Evolutionary conservation across 2,329 filamentous ascomycete genomes (phyloP), one percentile per base, ranked within the genome.

Genomic region (Knufia fluminis): DNA sequence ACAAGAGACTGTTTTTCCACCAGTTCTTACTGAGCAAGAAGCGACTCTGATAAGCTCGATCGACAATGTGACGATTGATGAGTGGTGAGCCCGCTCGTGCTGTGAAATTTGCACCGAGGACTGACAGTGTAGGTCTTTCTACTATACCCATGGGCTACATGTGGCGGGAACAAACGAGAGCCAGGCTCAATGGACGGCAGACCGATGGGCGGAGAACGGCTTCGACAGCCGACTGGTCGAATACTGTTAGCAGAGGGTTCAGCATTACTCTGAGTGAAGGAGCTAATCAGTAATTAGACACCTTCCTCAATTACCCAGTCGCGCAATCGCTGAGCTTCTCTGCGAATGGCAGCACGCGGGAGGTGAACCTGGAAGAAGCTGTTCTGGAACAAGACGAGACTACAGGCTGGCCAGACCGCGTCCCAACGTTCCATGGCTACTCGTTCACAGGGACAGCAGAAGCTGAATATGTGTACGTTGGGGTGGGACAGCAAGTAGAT

Each of bases 401-500:
- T 4, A 56, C 55, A 1, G 55, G 52, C 26, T 61, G 60, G 54
- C 56, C 57, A 16, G 54, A 72, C 54, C 60, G 68, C 16, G 64
- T 71, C 10, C 67, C 70, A 0, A 68, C 64, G 10, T 75, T 75
- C 54, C 68, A 74, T 53, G 72, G 71, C 33, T 73, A 74, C 52
- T 72, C 69, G 2, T 66, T 65, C 48, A 68, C 62, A 22, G 72
- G 72, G 16, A 66, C 71, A 54, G 71, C 68, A 32, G 66, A 64
- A 51, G 71, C 69, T 26, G 69, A 72, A 59, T 73, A 70, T 51
- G 68, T 72, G 39, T 73, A 72, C 51, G 69, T 73, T 12, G 69
- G 70, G 24, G 59, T 61, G 24, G 67, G 66, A 2, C 58, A 62
- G 40, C 61, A 69, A 47, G 66, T 68, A n/a, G 71, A 74, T 48